Conservation (phyloP, 1,284 basidiomycete genomes). For the Wallemia mellicola region DNA sequence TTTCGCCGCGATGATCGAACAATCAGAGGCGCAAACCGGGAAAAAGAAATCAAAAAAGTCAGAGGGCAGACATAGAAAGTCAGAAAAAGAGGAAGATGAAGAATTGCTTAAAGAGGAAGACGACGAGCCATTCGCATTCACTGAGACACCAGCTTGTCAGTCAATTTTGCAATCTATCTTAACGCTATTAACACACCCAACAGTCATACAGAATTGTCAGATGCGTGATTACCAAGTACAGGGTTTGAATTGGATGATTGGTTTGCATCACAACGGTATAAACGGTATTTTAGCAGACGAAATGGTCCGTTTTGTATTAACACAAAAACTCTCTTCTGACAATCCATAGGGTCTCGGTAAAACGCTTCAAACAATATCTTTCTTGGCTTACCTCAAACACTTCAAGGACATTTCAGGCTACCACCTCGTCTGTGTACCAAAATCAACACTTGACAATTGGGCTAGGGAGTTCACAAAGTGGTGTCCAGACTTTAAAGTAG, state of each 20-base stretch:
- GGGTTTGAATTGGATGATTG: slow-evolving; percentile 91
- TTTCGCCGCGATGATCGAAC: slow-evolving; percentile 62
- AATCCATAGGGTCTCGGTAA: slow-evolving; percentile 73
- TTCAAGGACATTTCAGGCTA: slow-evolving; percentile 46
- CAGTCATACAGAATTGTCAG: slow-evolving; percentile 51
- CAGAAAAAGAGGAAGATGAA: slow-evolving; percentile 93
- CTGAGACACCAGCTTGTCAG: slow-evolving; percentile 65
- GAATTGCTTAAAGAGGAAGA: slow-evolving; percentile 58
- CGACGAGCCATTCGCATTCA: slow-evolving; percentile 62
- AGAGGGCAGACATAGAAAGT: slow-evolving; percentile 61
- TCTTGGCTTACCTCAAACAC: slow-evolving; percentile 79
- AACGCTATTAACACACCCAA: slow-evolving; percentile 3
- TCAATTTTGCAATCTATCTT: slow-evolving; percentile 3
- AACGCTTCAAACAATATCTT: slow-evolving; percentile 90
- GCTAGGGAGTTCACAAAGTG: slow-evolving; percentile 69
- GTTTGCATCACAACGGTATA: slow-evolving; percentile 66
- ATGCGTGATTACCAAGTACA: slow-evolving; percentile 92
- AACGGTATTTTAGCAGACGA: slow-evolving; percentile 84
- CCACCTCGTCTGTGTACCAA: slow-evolving; percentile 86
- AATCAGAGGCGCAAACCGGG: slow-evolving; percentile 32
- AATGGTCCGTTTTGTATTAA: slow-evolving; percentile 30
- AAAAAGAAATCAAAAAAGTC: slow-evolving; percentile 54
- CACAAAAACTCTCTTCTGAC: slow-evolving; percentile 8
- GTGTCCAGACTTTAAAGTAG: slow-evolving; percentile 64
- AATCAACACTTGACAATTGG: slow-evolving; percentile 95